Evolutionary conservation across 306 rosid genomes (phyloP).

Genomic region (Vicia villosa): DNA sequence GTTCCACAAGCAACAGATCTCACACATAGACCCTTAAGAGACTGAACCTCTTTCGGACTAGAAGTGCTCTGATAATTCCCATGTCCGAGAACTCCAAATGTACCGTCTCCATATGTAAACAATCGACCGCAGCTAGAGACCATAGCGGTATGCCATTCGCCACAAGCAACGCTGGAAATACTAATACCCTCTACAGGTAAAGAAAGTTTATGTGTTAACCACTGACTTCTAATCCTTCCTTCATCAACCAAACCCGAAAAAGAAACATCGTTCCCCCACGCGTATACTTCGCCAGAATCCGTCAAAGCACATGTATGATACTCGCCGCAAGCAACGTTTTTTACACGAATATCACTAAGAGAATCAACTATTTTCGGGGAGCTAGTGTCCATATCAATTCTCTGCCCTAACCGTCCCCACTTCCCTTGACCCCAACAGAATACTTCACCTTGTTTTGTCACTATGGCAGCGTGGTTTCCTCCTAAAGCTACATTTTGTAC

Average conservation of each 20-base stretch:
- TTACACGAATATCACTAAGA: constrained; percentile 53
- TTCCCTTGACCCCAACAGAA: constrained; percentile 86
- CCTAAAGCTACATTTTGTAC: constrained; percentile 68
- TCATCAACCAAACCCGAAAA: constrained; percentile 46
- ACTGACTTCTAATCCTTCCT: constrained; percentile 52
- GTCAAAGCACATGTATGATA: constrained; percentile 84
- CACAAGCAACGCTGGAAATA: constrained; percentile 67
- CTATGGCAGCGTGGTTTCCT: constrained; percentile 79
- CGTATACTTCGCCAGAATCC: constrained; percentile 64
- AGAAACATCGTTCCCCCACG: constrained; percentile 69
- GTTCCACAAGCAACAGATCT: constrained; percentile 87
- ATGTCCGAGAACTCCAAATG: constrained; percentile 87
- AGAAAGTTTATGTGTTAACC: constrained; percentile 68
- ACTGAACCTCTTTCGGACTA: constrained; percentile 78
- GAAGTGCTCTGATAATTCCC: constrained; percentile 58
- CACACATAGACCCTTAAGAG: constrained; percentile 63
- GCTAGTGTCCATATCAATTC: constrained; percentile 57
- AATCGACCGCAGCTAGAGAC: constrained; percentile 67
- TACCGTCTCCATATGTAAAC: constrained; percentile 86
- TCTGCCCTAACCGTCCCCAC: constrained; percentile 77
- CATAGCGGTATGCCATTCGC: constrained; percentile 87
- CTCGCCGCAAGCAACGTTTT: constrained; percentile 68
- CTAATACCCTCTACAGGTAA: constrained; percentile 60
- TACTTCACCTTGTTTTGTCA: constrained; percentile 83
- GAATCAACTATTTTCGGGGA: constrained; percentile 72